Evolutionary conservation across 495 filamentous ascomycete species (phyloP).

Genomic region (Stereocaulon alpinum): DNA sequence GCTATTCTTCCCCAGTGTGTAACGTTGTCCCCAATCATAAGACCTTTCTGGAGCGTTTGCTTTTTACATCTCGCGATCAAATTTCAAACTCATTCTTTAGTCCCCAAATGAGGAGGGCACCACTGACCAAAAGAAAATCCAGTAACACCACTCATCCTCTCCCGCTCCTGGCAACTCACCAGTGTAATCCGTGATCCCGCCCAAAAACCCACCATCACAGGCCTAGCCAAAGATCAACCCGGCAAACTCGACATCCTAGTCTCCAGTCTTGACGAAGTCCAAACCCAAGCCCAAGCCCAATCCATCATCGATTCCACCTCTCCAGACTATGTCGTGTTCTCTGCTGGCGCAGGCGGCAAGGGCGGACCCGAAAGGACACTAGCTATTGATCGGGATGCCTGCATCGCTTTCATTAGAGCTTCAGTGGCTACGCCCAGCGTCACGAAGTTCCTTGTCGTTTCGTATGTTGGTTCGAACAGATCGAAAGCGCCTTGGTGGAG

Average conservation of each 20-base stretch:
- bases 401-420: constrained; percentile 59
- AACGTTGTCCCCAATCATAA: too few relatives aligned
- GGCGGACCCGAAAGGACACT: constrained; percentile 52
- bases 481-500: constrained; percentile 55
- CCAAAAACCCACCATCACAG: constrained; percentile 53
- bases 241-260: constrained; percentile 53
- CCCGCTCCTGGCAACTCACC: constrained; percentile 62
- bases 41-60: too few relatives aligned
- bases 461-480: constrained; percentile 51
- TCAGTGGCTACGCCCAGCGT: constrained; percentile 47
- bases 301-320: constrained; percentile 47
- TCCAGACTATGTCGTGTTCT: constrained; percentile 68
- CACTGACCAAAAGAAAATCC: too few relatives aligned
- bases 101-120: too few relatives aligned
- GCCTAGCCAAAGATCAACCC: constrained; percentile 41
- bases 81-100: too few relatives aligned
- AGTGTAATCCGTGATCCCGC: constrained; percentile 63
- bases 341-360: constrained; percentile 72
- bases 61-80: too few relatives aligned
- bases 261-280: constrained; percentile 59
- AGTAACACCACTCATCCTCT: constrained; percentile 62
- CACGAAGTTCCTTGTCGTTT: constrained; percentile 66
- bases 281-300: constrained; percentile 49
- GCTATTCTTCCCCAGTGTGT: too few relatives aligned
- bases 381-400: constrained; percentile 58